Conservation (phyloP, 2,329 filamentous ascomycete species). For the Cyphellophora europaea region DNA sequence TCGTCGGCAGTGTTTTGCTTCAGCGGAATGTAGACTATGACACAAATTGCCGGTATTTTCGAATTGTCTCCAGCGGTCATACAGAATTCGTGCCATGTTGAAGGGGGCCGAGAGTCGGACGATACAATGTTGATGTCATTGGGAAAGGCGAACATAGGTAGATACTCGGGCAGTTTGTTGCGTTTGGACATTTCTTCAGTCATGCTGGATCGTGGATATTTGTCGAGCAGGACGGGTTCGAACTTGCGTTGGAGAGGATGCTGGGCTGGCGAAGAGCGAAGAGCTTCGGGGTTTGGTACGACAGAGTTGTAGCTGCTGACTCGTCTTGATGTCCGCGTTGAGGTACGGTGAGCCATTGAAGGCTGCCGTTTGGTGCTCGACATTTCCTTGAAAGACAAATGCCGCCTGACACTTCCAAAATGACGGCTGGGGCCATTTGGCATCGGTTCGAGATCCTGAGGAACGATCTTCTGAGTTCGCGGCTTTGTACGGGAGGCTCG, state of each 20-base stretch:
- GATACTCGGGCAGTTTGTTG: constrained; percentile 88
- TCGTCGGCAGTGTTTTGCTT: constrained; percentile 74
- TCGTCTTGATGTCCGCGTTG: constrained; percentile 72
- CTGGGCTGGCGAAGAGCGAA: constrained; percentile 85
- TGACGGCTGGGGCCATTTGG: constrained; percentile 40
- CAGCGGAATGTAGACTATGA: constrained; percentile 87
- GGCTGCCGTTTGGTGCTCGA: constrained; percentile 86
- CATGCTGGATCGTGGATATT: constrained; percentile 78
- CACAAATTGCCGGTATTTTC: constrained; percentile 82
- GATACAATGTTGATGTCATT: constrained; percentile 97
- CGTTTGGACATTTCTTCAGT: constrained; percentile 70
- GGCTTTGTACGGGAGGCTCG: constrained; percentile 61
- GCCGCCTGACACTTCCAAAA: constrained; percentile 80
- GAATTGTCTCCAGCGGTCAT: constrained; percentile 93
- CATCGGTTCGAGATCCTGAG: constrained; percentile 54
- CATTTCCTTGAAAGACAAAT: constrained; percentile 90
- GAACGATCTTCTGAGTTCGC: constrained; percentile 70
- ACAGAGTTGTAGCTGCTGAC: constrained; percentile 98
- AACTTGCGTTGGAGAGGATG: constrained; percentile 90
- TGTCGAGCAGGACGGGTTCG: constrained; percentile 89
- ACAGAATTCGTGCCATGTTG: constrained; percentile 98
- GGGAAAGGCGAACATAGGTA: constrained; percentile 98
- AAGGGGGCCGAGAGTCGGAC: constrained; percentile 81
- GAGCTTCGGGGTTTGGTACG: constrained; percentile 83
- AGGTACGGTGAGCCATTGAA: constrained; percentile 55